Percentiles rank a stretch among this genome's conserved stretches.
Conservation (phyloP, 371 early-diverging fungal genomes). For the Gilbertella persicaria region DNA sequence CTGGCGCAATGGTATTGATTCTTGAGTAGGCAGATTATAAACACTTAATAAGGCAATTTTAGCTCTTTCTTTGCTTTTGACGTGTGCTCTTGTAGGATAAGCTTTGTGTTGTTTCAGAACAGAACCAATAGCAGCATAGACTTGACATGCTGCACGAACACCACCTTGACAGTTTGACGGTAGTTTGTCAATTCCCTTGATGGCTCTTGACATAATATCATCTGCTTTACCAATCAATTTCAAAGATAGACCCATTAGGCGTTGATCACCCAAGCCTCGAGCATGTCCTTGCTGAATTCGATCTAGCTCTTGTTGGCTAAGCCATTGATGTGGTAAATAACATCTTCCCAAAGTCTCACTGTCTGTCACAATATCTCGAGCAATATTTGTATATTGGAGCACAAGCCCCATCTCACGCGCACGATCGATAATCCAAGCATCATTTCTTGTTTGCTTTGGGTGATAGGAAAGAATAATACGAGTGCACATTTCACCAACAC, state of each 20-base stretch:
- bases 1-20: neutral
- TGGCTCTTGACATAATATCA: conserved; percentile 25
- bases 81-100: conserved; percentile 31
- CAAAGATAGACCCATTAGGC: conserved; percentile 26
- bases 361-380: conserved; percentile 64
- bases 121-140: conserved; percentile 53
- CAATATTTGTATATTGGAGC: conserved; percentile 62
- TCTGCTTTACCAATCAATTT: conserved; percentile 28
- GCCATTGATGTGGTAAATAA: conserved; percentile 50
- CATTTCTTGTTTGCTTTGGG: neutral
- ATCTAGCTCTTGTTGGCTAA: conserved; percentile 20
- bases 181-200: conserved; percentile 39
- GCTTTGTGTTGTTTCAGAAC: neutral
- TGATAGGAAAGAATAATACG: conserved; percentile 30
- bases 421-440: conserved; percentile 29
- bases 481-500: conserved; percentile 62
- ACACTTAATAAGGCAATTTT: conserved; percentile 32
- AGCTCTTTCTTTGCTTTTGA: conserved; percentile 15
- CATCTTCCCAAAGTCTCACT: conserved; percentile 49
- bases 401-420: conserved; percentile 64
- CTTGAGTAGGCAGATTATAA: conserved; percentile 12
- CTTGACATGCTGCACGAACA: conserved; percentile 51
- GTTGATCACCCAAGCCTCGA: conserved; percentile 24
- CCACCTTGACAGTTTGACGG: conserved; percentile 42
- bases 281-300: conserved; percentile 23